Conservation (phyloP, 1,139 yeast species). For the Martiniozyma asiatica region DNA sequence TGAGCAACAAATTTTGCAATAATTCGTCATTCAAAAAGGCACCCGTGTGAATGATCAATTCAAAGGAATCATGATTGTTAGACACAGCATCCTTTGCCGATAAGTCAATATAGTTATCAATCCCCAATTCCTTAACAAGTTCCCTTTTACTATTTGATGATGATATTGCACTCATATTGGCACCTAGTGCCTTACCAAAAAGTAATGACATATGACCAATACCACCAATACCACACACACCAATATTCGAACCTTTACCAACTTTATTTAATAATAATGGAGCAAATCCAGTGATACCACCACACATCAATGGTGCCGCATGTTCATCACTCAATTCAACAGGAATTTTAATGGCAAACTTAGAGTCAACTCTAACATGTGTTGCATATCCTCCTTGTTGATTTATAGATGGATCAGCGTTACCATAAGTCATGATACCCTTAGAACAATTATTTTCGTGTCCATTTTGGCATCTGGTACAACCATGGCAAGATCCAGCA, state of each 20-base stretch:
- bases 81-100: slow-evolving; percentile 23
- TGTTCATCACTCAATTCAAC: slow-evolving; percentile 30
- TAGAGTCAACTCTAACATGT: slow-evolving; percentile 38
- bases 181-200: slow-evolving; percentile 46
- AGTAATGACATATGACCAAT: slow-evolving; percentile 46
- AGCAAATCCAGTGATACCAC: slow-evolving; percentile 48
- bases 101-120: slow-evolving; percentile 39
- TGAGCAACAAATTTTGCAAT: slow-evolving; percentile 24
- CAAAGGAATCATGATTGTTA: slow-evolving; percentile 30
- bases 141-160: slow-evolving; percentile 36
- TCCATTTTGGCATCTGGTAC: slow-evolving; percentile 32
- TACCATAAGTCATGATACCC: slow-evolving; percentile 31
- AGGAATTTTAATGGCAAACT: slow-evolving; percentile 43
- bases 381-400: slow-evolving; percentile 52
- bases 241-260: slow-evolving; percentile 30
- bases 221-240: slow-evolving; percentile 47
- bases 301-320: slow-evolving; percentile 57
- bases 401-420: slow-evolving; percentile 26
- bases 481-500: slow-evolving; percentile 33
- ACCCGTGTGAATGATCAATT: slow-evolving; percentile 38
- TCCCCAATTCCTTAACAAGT: slow-evolving; percentile 39
- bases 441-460: slow-evolving; percentile 35
- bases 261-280: slow-evolving; percentile 37
- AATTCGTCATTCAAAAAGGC: slow-evolving; percentile 28
- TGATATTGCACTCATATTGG: slow-evolving; percentile 44